Base-by-base conservation (phyloP, 768 basidiomycete species). In the Tricholoma hemisulphureum region DNA sequence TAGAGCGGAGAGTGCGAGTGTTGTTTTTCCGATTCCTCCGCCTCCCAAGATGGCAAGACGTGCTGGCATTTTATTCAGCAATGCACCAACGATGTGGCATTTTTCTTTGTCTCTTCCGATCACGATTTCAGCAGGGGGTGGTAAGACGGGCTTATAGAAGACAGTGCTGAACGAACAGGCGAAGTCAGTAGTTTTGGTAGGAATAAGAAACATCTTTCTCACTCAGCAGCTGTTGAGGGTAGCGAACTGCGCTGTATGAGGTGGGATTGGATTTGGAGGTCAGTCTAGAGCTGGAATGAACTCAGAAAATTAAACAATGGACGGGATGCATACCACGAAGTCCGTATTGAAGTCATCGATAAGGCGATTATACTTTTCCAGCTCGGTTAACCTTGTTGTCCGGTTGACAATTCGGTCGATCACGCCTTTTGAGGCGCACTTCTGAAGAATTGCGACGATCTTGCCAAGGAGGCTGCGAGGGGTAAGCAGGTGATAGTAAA, bases 11-110 rank as follows among this genome's bases (percentile, higher is more conserved):
- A 54, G 54, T 14, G 58, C 58, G 26, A 59, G 26, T 23, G 58
- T 51, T 21, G 53, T 59, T 45, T 59, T 59, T 16, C 57, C 52
- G n/a, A n/a, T n/a, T 43, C 52, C 52, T 29, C 57, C 45, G n/a
- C 31, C 32, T 34, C 32, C 32, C 32, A 34, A 34, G 32, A 54
- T 39, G 32, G 21, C 32, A n/a, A 51, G 28, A 2, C 9, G 29
- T 41, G 28, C 53, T 6, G 53, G 53, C 28, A 26, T 39, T 6
- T 37, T 4, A 41, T 41, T 6, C 10, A 54, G 53, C 35, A 54
- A 54, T 9, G 35, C 28, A 16, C 39, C 53, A 54, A 54, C 31
- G 53, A 54, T 39, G 21, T 18, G 7, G 6, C 24, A 46, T 21
- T 45, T 1, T 55, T 55, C 23, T 45, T 45, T 14, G 16, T 55